These are phyloP conservation scores for Inga leiocalycina DNA, from an alignment of 306 rosid species.

Conservation along the genomic window DNA sequence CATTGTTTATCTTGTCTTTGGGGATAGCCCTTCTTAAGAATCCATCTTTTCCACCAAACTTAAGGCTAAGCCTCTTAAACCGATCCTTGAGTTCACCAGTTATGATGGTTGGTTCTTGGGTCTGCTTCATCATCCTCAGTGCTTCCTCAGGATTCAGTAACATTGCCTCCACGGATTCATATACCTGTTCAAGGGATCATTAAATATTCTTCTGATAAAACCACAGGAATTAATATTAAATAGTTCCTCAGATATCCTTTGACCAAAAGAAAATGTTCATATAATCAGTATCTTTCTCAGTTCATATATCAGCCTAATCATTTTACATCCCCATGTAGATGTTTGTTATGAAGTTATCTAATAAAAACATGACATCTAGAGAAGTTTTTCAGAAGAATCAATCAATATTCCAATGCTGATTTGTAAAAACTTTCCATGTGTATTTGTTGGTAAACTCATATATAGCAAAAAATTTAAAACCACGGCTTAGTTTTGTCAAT, in stretches of 20 bases:
- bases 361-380: not conserved
- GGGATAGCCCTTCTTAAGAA: constrained; percentile 46
- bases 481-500: not conserved
- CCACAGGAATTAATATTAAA: constrained; percentile 1
- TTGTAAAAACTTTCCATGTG: not conserved
- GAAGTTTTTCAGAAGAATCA: not conserved
- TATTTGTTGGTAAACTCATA: not conserved
- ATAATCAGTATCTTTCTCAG: not conserved
- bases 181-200: constrained; percentile 56
- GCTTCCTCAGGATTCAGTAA: constrained; percentile 77
- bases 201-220: not conserved
- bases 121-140: constrained; percentile 54
- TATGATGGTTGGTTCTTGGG: constrained; percentile 51
- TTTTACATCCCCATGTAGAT: not conserved
- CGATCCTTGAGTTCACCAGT: constrained; percentile 54
- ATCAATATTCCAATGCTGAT: not conserved
- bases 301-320: not conserved
- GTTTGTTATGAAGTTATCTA: not conserved
- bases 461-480: not conserved
- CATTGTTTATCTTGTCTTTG: constrained; percentile 44
- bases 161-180: constrained; percentile 86
- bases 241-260: not conserved
- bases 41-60: constrained; percentile 74
- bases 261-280: not conserved
- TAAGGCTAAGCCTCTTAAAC: constrained; percentile 69